These are phyloP conservation scores for Plasmodium sp. DNA, from an alignment of 169 alveolate species.

Conservation along the genomic window DNA sequence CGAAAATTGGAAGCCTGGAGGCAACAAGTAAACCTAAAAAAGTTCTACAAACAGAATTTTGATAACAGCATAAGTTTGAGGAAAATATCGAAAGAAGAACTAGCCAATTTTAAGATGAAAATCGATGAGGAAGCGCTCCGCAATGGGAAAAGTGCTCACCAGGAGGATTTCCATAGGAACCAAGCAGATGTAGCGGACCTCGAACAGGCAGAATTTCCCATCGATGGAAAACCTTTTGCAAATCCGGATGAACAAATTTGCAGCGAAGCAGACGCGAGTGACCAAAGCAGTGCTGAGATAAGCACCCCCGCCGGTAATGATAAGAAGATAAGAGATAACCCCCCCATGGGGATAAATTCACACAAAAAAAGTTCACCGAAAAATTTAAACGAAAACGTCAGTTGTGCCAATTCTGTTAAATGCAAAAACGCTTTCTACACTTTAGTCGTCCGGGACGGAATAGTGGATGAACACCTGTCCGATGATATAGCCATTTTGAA, in stretches of 20 bases:
- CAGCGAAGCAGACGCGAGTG: neutral
- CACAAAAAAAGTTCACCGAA: neutral
- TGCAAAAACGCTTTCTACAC: constrained; percentile 55
- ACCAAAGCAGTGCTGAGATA: neutral
- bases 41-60: constrained; percentile 57
- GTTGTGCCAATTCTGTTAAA: neutral
- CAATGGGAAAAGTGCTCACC: neutral
- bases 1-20: constrained; percentile 77
- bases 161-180: neutral
- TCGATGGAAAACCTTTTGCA: neutral
- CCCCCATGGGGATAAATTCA: neutral
- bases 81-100: constrained; percentile 52
- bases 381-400: neutral
- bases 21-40: constrained; percentile 73
- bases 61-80: constrained; percentile 69
- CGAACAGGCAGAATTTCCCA: neutral
- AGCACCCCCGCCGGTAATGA: neutral
- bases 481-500: constrained; percentile 57
- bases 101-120: constrained; percentile 56
- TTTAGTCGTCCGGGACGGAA: constrained; percentile 62
- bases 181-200: neutral
- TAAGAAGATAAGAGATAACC: neutral
- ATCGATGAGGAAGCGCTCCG: neutral
- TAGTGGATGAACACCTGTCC: constrained; percentile 49
- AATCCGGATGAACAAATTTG: neutral